Percentiles rank a stretch among this genome's conserved stretches.
These are phyloP conservation scores for Teunomyces kruisii DNA, from an alignment of 805 yeast species.

Conservation along the genomic window DNA sequence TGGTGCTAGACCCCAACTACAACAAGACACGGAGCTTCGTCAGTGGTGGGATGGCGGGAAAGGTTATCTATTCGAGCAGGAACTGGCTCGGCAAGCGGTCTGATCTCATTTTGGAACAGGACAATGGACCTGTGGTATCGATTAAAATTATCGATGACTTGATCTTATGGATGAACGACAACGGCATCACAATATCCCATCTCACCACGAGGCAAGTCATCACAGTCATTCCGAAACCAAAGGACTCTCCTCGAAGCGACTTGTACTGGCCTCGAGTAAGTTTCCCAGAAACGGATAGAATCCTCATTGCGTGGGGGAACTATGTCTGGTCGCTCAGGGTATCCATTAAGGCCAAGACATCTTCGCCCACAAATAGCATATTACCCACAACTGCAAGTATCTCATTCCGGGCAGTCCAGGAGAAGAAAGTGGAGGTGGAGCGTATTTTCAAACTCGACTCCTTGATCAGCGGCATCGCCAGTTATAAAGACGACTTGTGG, in stretches of 20 bases:
- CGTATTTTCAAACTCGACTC: slow-evolving; percentile 48
- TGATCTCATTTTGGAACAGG: slow-evolving; percentile 63
- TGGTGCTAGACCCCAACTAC: slow-evolving; percentile 75
- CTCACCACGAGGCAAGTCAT: slow-evolving; percentile 50
- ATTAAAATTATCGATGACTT: slow-evolving; percentile 63
- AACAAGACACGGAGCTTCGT: slow-evolving; percentile 60
- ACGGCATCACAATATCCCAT: slow-evolving; percentile 72
- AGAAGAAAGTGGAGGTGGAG: slow-evolving; percentile 46
- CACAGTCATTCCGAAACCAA: slow-evolving; percentile 55
- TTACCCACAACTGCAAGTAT: slow-evolving; percentile 53
- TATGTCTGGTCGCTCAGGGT: slow-evolving; percentile 70
- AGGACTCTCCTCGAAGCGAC: slow-evolving; percentile 63
- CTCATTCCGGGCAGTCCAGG: slow-evolving; percentile 45
- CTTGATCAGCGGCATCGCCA: slow-evolving; percentile 73
- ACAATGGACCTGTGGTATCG: slow-evolving; percentile 69
- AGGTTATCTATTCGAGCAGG: slow-evolving; percentile 67
- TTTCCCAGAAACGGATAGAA: slow-evolving; percentile 60
- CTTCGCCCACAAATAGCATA: neutral
- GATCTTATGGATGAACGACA: slow-evolving; percentile 80
- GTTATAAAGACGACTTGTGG: slow-evolving; percentile 70
- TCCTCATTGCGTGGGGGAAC: slow-evolving; percentile 81
- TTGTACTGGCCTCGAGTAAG: slow-evolving; percentile 80
- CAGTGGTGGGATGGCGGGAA: slow-evolving; percentile 90
- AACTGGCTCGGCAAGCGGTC: slow-evolving; percentile 86
- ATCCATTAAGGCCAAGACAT: slow-evolving; percentile 13